Evolutionary conservation across 495 filamentous ascomycete species (phyloP).

Genomic region (Trichocladium uniseriatum): DNA sequence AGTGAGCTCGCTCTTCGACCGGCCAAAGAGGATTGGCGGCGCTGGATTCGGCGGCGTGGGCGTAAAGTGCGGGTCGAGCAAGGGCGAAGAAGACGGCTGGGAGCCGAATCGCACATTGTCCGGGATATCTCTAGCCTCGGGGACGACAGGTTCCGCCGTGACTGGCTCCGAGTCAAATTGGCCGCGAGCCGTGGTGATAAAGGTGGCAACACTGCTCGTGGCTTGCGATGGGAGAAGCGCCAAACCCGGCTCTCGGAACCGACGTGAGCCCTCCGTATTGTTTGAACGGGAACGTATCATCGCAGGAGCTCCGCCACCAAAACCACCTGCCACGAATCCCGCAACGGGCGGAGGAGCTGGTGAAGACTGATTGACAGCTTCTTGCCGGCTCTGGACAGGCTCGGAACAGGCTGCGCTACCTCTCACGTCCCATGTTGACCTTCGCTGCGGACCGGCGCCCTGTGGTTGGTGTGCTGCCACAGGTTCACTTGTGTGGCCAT

Average conservation of each 20-base stretch:
- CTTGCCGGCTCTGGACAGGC: neutral
- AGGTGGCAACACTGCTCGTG: conserved; percentile 26
- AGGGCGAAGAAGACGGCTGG: conserved; percentile 18
- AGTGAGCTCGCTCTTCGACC: conserved; percentile 43
- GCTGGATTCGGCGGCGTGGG: conserved; percentile 31
- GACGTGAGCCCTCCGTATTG: conserved; percentile 12
- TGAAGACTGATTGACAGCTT: neutral
- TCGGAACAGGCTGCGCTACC: conserved; percentile 5
- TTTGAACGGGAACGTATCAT: conserved; percentile 29
- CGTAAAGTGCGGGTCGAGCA: conserved; percentile 27
- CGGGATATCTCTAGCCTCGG: conserved; percentile 15
- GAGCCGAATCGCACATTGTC: conserved; percentile 20
- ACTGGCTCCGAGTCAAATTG: conserved; percentile 28
- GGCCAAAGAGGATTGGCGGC: conserved; percentile 31
- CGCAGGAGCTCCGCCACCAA: conserved; percentile 9
- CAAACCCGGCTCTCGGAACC: neutral
- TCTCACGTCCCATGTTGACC: conserved; percentile 11
- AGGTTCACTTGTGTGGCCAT: conserved; percentile 6
- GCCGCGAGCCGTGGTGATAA: conserved; percentile 28
- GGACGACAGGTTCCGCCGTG: conserved; percentile 8
- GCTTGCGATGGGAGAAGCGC: conserved; percentile 11
- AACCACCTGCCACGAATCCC: conserved; percentile 18
- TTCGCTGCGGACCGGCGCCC: conserved; percentile 6
- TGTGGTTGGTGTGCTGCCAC: conserved; percentile 5
- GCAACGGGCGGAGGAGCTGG: conserved; percentile 12